Evolutionary conservation across 371 early-diverging fungal species (phyloP), one percentile per base, ranked within the genome.

Genomic region (Funneliformis caledonium): DNA sequence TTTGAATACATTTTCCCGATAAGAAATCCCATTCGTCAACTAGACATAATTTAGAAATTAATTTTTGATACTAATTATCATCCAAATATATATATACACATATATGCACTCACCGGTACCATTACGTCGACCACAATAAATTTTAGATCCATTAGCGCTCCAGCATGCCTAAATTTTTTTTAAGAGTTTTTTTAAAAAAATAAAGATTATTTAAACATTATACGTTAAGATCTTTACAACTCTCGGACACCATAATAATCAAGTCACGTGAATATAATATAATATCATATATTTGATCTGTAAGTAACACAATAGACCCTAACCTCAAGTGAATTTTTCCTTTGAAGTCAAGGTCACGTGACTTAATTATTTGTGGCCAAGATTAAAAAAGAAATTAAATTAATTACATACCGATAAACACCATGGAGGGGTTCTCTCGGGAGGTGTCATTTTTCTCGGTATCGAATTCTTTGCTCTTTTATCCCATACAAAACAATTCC

Each of bases 1-100:
- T 88, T 60, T 93, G 91, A 12, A 94, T 84, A 60, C 90, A 83
- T 60, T 88, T 87, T 26, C 93, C 94, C 59, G 88, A 88, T 0
- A 85, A 89, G 82, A 93, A 86, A 83, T 97, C 96, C 85, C 90
- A 96, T 84, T 97, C 97, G 84, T 98, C 98, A 16, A 98, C 94
- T 80, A 16, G 12, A 42, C 83, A 45, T 37, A 42, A 37, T 33
- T 45, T 79, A 59, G 74, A 60, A 16, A 56, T 37, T 47, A 64
- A 81, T 80, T 19, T 26, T 83, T 31, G 45, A 52, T 50, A 22
- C 37, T 64, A 72, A 48, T 31, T 19, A 33, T 50, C 19, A 5
- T 8, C 2, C 1, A 16, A 33, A 16, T 10, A 19, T 37, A 22
- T 12, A 50, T n/a, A 31, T 75, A 42, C 4, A 64, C 10, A 6